phyloP scores from a whole-genome alignment of 208 protist species.

The Crithidia brevicula region DNA sequence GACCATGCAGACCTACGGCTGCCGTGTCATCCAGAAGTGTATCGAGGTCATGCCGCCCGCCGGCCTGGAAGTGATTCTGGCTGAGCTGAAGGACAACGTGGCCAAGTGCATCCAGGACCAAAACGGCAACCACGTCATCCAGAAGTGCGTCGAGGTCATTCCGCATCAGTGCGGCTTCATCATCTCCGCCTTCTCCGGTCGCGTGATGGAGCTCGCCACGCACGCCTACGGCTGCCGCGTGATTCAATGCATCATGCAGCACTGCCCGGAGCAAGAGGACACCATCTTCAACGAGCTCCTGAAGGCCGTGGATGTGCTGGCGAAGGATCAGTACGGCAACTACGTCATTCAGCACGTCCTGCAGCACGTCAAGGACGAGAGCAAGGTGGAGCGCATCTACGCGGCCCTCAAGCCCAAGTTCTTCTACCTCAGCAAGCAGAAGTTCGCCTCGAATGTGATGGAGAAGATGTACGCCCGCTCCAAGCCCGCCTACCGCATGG shows the following conservation, averaged over 20 bases:
- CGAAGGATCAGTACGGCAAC: constrained; percentile 98
- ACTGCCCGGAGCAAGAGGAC: constrained; percentile 92
- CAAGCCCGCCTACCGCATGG: constrained; percentile 67
- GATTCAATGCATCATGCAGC: constrained; percentile 98
- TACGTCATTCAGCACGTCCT: constrained; percentile 99
- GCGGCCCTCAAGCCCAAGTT: constrained; percentile 73
- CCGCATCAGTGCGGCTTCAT: constrained; percentile 95
- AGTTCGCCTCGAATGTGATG: constrained; percentile 99
- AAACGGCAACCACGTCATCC: constrained; percentile 99
- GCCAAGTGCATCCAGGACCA: constrained; percentile 98
- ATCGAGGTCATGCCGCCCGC: constrained; percentile 91
- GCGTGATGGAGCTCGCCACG: constrained; percentile 95
- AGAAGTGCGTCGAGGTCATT: constrained; percentile 99
- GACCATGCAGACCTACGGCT: constrained; percentile 97
- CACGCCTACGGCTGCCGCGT: constrained; percentile 99
- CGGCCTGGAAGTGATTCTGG: constrained; percentile 86
- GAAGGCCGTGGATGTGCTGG: constrained; percentile 79
- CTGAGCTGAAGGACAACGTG: constrained; percentile 96
- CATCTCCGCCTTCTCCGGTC: constrained; percentile 95
- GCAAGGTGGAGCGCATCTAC: constrained; percentile 87
- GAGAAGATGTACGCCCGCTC: constrained; percentile 96
- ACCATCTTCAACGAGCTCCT: constrained; percentile 95
- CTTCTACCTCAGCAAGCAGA: constrained; percentile 94
- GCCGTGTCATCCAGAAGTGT: constrained; percentile 99
- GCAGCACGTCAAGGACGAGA: constrained; percentile 88